Conservation (phyloP, 495 filamentous ascomycete genomes). For the Mycothermus thermophilus region DNA sequence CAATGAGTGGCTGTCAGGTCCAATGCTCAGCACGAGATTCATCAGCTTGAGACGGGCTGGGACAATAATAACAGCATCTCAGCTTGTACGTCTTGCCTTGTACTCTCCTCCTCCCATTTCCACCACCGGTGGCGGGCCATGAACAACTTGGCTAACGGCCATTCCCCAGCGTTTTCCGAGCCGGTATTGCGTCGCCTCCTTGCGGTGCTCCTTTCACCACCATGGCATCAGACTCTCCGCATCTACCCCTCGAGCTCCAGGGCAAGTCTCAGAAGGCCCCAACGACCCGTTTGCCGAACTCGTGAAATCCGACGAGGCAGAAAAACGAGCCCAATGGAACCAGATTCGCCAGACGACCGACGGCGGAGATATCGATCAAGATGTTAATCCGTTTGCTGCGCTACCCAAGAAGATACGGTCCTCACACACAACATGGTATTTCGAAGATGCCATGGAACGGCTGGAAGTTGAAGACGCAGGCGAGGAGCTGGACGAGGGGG, state of each 20-base stretch:
- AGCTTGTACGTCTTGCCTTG: background rate
- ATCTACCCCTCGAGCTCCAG: background rate
- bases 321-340: background rate
- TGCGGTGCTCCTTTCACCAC: background rate
- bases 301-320: background rate
- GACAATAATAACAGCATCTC: background rate
- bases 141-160: too few species aligned
- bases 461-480: background rate
- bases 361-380: background rate
- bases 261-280: too few species aligned
- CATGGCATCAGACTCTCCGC: background rate
- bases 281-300: too few species aligned
- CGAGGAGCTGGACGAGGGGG: background rate
- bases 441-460: too few species aligned
- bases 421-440: too few species aligned
- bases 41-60: conserved; percentile 11
- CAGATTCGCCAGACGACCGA: background rate
- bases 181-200: background rate
- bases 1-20: conserved; percentile 12
- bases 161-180: too few species aligned
- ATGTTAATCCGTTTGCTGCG: background rate
- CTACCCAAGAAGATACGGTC: background rate
- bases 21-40: conserved; percentile 18
- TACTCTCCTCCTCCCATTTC: background rate
- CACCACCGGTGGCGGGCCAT: too few species aligned